Base-by-base conservation (phyloP, 139 green algal genomes). In the Pseudopediastrum boryanum region DNA sequence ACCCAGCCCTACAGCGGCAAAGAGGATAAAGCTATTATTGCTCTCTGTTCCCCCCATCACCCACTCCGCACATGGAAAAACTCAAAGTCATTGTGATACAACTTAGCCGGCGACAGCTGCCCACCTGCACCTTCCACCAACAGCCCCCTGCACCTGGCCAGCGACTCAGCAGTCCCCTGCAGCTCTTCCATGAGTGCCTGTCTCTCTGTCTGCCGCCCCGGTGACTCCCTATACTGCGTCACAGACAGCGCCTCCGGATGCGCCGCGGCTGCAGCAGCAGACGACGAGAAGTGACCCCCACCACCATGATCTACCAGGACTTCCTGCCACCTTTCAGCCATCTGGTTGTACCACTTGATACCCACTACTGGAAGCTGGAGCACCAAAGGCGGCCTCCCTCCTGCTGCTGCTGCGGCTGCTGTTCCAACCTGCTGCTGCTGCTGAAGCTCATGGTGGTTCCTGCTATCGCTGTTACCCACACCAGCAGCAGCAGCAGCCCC, bases 311-410 rank as follows among this genome's bases (percentile, higher is more conserved):
- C 59, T 7, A 35, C 56, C 16, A 94, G 64, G 1, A 84, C 82
- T 77, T 93, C 89, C 31, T 93, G 67, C 90, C 90, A 95, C 2
- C 81, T 69, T 83, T 93, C 90, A 25, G 79, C 79, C 50, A 85
- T 77, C 76, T 92, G 83, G 78, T 93, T 92, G 85, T 90, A 91
- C 83, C 87, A 92, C 76, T 89, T 88, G 8, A 95, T 67, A 36
- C 90, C 90, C 13, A 91, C 84, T 10, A 91, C 80, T 43, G 79
- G 78, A 64, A 87, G 54, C 2, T 75, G 76, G 54, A 87, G 67
- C 31, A 48, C 44, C 1, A 41, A 13, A 19, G 65, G 36, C 29
- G 63, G 50, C n/a, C 38, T 50, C 31, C 41, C 39, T 6, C 67
- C 48, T 2, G 72, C 69, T 23, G 43, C 66, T 44, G 13, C 74